Evolutionary conservation across 768 basidiomycete genomes (phyloP).

Genomic region (button mushroom (Agaricus bisporus)): DNA sequence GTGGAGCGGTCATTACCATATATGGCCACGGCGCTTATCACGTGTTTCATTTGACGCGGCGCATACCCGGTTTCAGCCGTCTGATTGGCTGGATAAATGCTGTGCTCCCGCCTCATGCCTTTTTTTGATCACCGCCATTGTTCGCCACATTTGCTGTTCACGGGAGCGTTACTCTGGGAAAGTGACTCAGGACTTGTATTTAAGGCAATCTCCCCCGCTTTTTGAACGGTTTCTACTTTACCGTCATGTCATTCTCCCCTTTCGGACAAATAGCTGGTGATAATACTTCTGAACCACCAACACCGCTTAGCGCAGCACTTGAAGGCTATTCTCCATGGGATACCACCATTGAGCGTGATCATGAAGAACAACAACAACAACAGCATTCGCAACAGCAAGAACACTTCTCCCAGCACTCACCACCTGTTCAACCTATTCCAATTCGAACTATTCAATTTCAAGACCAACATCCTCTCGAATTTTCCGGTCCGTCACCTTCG

Average conservation of each 20-base stretch:
- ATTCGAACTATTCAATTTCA: slow-evolving; percentile 13
- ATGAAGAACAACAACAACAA: slow-evolving; percentile 29
- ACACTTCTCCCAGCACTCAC: slow-evolving; percentile 17
- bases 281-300: slow-evolving; percentile 41
- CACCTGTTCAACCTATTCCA: slow-evolving; percentile 8
- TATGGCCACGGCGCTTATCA: slow-evolving; percentile 12
- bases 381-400: slow-evolving; percentile 27
- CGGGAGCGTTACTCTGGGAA: slow-evolving; percentile 10
- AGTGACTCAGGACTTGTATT: slow-evolving; percentile 32
- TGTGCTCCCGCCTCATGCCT: slow-evolving; percentile 22
- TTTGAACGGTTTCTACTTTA: not conserved
- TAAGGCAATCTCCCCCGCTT: slow-evolving; percentile 14
- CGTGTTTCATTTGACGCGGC: slow-evolving; percentile 27
- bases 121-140: slow-evolving; percentile 21
- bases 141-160: slow-evolving; percentile 17
- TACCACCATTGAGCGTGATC: slow-evolving; percentile 34
- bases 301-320: slow-evolving; percentile 28
- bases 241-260: slow-evolving; percentile 45
- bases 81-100: slow-evolving; percentile 20
- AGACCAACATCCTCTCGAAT: slow-evolving; percentile 11
- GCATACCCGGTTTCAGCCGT: slow-evolving; percentile 16
- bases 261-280: slow-evolving; percentile 39
- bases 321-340: slow-evolving; percentile 31
- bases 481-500: slow-evolving; percentile 1
- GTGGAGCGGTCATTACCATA: not conserved